Conservation (phyloP, 225 moss, liverwort and hornwort genomes). For the Climacium dendroides region DNA sequence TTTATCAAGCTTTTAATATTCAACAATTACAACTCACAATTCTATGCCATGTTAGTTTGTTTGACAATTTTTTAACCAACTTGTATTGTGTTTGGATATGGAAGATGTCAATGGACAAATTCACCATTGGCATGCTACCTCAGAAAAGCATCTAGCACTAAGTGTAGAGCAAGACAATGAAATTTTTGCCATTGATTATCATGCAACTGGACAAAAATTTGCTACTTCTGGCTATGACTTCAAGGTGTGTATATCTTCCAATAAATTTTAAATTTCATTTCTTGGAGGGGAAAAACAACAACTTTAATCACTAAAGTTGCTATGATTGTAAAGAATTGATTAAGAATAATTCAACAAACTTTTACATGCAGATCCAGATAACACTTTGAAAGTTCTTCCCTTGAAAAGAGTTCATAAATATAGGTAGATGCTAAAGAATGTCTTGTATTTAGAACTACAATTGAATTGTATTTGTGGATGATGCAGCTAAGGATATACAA, state of each 20-base stretch:
- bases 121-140: constrained; percentile 82
- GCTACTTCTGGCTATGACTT: constrained; percentile 61
- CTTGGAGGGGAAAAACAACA: neutral
- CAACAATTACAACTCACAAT: neutral
- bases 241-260: constrained; percentile 20
- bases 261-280: neutral
- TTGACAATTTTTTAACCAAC: neutral
- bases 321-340: neutral
- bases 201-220: constrained; percentile 44
- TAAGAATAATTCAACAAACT: neutral
- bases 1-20: neutral
- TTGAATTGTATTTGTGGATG: neutral
- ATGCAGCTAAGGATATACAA: constrained; percentile 57
- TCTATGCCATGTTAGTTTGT: no score
- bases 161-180: constrained; percentile 39
- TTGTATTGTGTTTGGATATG: neutral
- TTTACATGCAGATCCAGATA: fast-evolving
- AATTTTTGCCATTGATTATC: constrained; percentile 51
- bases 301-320: neutral
- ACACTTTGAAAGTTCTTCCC: neutral
- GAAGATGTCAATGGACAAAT: constrained; percentile 63
- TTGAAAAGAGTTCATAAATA: neutral
- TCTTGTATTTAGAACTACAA: neutral
- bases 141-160: constrained; percentile 51
- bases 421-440: no score